Base-by-base conservation (phyloP, 805 yeast species). In the Metschnikowia lochheadii region DNA sequence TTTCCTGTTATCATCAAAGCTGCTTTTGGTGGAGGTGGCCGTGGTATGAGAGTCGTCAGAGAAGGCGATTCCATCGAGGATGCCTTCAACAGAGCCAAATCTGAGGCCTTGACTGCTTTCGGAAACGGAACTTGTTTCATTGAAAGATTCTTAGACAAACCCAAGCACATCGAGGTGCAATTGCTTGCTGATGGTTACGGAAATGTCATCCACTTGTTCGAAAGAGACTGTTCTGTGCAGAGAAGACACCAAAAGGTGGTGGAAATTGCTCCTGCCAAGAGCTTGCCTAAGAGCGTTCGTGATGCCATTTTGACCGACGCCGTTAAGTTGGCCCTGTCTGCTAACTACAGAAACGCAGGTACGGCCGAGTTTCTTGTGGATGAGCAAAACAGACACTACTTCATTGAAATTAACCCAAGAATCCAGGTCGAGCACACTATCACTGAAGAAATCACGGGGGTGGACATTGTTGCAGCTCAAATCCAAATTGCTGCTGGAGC, bases 401-500 rank as follows among this genome's bases (percentile, higher is more conserved):
- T 92, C 68, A 92, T 92, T 68, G 99, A 92, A 76, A 92, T 92
- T 76, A 94, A 94, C 77, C 99, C 99, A 57, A 85, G 99, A 78
- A 92, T 73, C 56, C 99, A 92, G 76, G 98, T 94, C 54, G 99
- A 92, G 78, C 99, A 92, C 75, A 92, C 99, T 46, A 94, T 92
- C 71, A 91, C 98, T 49, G 99, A 92, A 75, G 99, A 92, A 74
- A 94, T 92, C 68, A 94, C 99, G 11, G 99, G 99, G 59, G 94
- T 92, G 54, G 99, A 92, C 73, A 78, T 92, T 57, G 98, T 92
- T 35, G 96, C 98, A 54, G 98, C 98, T 15, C 99, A 92, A 78
- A 91, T 92, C 65, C 99, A 92, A 77, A 89, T 92, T 64, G 97
- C 98, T 43, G 98, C 98, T 2, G 99, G 99, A 63, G 99, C 99